Percentiles rank a stretch among this genome's conserved stretches.
phyloP scores from a whole-genome alignment of 208 protist species.

The Phytomonas francai region DNA sequence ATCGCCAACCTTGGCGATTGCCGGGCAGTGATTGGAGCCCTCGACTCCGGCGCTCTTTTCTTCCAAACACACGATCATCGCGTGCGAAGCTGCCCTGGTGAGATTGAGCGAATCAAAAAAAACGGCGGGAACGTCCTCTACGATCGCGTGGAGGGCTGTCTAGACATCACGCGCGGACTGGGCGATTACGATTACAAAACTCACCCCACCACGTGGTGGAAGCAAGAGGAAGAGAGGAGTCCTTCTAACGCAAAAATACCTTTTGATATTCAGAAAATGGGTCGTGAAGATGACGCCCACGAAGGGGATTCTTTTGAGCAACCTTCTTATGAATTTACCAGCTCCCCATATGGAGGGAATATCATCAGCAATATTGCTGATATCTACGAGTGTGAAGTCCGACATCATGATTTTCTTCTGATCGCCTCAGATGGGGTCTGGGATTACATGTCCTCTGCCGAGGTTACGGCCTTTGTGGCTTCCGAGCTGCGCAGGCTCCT shows the following conservation, averaged over 20 bases:
- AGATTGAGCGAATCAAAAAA: conserved; percentile 23
- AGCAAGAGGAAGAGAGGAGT: too few relatives aligned
- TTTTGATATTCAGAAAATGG: too few relatives aligned
- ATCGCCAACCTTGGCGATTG: conserved; percentile 76
- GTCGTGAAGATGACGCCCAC: neutral
- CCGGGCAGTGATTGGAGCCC: conserved; percentile 47
- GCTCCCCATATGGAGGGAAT: conserved; percentile 16
- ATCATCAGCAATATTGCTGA: conserved; percentile 71
- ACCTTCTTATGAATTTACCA: conserved; percentile 3
- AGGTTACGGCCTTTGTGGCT: conserved; percentile 46
- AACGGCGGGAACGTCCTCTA: conserved; percentile 43
- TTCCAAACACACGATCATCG: conserved; percentile 55
- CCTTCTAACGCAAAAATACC: neutral
- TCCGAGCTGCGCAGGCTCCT: conserved; percentile 14
- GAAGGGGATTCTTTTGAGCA: neutral
- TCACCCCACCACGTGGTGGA: conserved; percentile 40
- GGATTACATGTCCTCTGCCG: conserved; percentile 55
- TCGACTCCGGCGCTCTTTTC: conserved; percentile 22
- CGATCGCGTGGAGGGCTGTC: conserved; percentile 41
- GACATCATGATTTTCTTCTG: conserved; percentile 60
- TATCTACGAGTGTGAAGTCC: conserved; percentile 53
- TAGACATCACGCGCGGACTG: conserved; percentile 64
- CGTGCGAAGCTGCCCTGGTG: conserved; percentile 22
- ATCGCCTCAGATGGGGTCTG: conserved; percentile 76
- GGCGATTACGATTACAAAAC: conserved; percentile 57